Evolutionary conservation across 768 basidiomycete species (phyloP).

Genomic region (Naganishia antarctica): DNA sequence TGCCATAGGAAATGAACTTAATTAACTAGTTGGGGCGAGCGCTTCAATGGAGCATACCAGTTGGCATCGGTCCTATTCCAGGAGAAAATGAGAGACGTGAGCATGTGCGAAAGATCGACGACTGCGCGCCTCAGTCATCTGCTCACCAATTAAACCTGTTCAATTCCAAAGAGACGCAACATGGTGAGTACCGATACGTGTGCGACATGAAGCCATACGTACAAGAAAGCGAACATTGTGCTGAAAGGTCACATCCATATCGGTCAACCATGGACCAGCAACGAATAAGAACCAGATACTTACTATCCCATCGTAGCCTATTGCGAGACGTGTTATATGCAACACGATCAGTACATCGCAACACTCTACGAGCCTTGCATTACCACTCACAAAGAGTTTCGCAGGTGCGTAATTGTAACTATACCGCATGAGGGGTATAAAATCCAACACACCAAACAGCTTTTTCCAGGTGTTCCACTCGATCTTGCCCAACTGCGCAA

Average conservation of each 20-base stretch:
- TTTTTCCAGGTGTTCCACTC: constrained; percentile 54
- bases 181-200: neutral
- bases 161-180: neutral
- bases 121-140: neutral
- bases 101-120: neutral
- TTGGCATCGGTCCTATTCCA: constrained; percentile 55
- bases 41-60: constrained; percentile 39
- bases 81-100: neutral
- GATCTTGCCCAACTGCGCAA: constrained; percentile 52
- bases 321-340: constrained; percentile 3
- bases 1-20: constrained; percentile 22
- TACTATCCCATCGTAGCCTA: constrained; percentile 49
- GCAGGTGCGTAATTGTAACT: constrained; percentile 53
- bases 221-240: constrained; percentile 54
- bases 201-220: constrained; percentile 25
- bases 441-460: constrained; percentile 55
- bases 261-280: neutral
- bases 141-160: constrained; percentile 10
- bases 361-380: too few species aligned
- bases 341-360: too few species aligned
- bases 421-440: constrained; percentile 56
- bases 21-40: constrained; percentile 27
- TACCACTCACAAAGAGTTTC: constrained; percentile 46
- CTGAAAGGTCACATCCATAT: constrained; percentile 7
- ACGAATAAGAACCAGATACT: constrained; percentile 11